phyloP scores from a whole-genome alignment of 106 monocot species.

The Xerophyta viscosa region DNA sequence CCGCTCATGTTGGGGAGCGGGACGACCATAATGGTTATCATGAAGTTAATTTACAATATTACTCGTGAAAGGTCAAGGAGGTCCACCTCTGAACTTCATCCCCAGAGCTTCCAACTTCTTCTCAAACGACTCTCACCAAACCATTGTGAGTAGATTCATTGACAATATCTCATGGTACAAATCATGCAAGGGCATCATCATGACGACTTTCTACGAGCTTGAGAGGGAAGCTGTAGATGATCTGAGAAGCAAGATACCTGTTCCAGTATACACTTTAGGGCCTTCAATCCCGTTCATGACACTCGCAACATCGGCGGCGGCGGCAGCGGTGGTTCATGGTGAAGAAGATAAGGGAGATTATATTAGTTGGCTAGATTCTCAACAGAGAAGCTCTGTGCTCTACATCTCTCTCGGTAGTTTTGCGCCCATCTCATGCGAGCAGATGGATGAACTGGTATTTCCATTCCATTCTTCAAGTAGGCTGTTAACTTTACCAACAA shows the following conservation, averaged over 20 bases:
- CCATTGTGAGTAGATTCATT: not conserved
- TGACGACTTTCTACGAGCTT: slow-evolving; percentile 45
- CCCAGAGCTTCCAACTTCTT: too few species aligned
- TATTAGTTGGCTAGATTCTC: slow-evolving; percentile 49
- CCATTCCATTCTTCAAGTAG: too few species aligned
- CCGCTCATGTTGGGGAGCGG: too few species aligned
- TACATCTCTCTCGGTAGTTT: slow-evolving; percentile 71
- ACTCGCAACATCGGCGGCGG: too few species aligned
- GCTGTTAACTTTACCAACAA: too few species aligned
- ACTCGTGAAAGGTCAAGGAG: not conserved
- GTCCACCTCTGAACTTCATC: too few species aligned
- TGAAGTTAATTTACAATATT: too few species aligned
- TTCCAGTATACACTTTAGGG: slow-evolving; percentile 52
- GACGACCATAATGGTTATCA: too few species aligned
- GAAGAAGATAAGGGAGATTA: not conserved
- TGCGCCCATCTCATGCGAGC: slow-evolving; percentile 9
- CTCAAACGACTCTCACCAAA: not conserved
- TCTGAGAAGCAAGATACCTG: slow-evolving; percentile 16
- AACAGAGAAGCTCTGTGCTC: slow-evolving; percentile 41
- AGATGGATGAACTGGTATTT: slow-evolving; percentile 34
- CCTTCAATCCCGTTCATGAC: slow-evolving; percentile 54
- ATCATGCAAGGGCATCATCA: slow-evolving; percentile 5
- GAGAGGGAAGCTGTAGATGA: slow-evolving; percentile 29
- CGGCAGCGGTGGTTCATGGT: too few species aligned
- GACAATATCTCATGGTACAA: slow-evolving; percentile 7